Conservation (phyloP, 2,329 filamentous ascomycete species). For the Boeremia exigua region DNA sequence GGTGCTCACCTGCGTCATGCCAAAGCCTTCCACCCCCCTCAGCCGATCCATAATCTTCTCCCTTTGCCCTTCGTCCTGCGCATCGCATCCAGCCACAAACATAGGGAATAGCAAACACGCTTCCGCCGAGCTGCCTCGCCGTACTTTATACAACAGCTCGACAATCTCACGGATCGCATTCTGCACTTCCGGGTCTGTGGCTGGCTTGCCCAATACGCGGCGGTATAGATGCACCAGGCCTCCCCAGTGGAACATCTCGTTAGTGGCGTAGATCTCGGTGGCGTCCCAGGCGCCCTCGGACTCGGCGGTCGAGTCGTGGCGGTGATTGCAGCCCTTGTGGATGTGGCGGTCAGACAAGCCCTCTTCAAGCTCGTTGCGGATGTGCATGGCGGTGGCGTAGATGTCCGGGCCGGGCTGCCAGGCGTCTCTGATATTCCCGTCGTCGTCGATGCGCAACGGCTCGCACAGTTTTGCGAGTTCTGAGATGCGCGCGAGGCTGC, state of each 20-base stretch:
- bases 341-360: slow-evolving; percentile 49
- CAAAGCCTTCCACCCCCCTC: slow-evolving; percentile 71
- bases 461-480: slow-evolving; percentile 74
- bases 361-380: slow-evolving; percentile 67
- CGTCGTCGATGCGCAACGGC: slow-evolving; percentile 64
- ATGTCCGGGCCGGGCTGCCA: slow-evolving; percentile 66
- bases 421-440: slow-evolving; percentile 57
- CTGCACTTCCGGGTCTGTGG: slow-evolving; percentile 66
- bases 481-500: slow-evolving; percentile 74
- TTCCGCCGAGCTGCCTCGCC: slow-evolving; percentile 72
- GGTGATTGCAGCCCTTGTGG: slow-evolving; percentile 53
- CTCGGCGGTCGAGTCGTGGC: slow-evolving; percentile 40
- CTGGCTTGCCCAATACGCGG: slow-evolving; percentile 69
- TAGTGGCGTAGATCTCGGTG: slow-evolving; percentile 72
- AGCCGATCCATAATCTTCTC: slow-evolving; percentile 70
- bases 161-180: slow-evolving; percentile 69
- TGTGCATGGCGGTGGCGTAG: slow-evolving; percentile 61
- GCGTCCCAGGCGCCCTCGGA: slow-evolving; percentile 60
- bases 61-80: slow-evolving; percentile 61
- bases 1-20: slow-evolving; percentile 72
- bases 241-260: slow-evolving; percentile 80
- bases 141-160: slow-evolving; percentile 65
- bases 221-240: slow-evolving; percentile 77
- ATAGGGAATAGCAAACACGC: slow-evolving; percentile 79
- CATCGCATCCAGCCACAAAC: slow-evolving; percentile 83